A percentile compares a stretch with the other conserved stretches of the same genome.
These are phyloP conservation scores for Parasarocladium wereldwijsianum DNA, from an alignment of 2,329 filamentous ascomycete genomes.

Conservation along the genomic window DNA sequence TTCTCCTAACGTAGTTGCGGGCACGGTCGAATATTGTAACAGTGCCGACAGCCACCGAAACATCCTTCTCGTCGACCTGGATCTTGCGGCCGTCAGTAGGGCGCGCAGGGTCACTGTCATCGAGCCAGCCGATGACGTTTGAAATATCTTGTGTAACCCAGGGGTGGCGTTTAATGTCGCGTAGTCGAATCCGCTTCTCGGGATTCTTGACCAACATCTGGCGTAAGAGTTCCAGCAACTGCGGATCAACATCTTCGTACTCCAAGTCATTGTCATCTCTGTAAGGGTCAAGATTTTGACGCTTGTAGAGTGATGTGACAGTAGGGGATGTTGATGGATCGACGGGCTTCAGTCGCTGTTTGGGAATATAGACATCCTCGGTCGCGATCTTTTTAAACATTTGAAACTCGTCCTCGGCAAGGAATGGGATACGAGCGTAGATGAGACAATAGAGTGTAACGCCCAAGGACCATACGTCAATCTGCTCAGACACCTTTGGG, in stretches of 20 bases:
- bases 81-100: slow-evolving; percentile 73
- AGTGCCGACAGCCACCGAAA: slow-evolving; percentile 80
- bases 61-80: slow-evolving; percentile 79
- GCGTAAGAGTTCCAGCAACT: slow-evolving; percentile 62
- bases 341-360: slow-evolving; percentile 63
- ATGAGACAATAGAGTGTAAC: slow-evolving; percentile 94
- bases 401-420: slow-evolving; percentile 80
- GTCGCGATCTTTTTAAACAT: slow-evolving; percentile 88
- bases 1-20: slow-evolving; percentile 60
- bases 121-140: slow-evolving; percentile 71
- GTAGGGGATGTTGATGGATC: slow-evolving; percentile 43
- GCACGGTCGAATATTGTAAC: slow-evolving; percentile 78
- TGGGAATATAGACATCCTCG: slow-evolving; percentile 81
- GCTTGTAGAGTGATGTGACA: slow-evolving; percentile 38
- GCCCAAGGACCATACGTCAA: slow-evolving; percentile 94
- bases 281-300: slow-evolving; percentile 49
- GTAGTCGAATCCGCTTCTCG: slow-evolving; percentile 70
- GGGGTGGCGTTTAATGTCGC: slow-evolving; percentile 84
- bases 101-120: slow-evolving; percentile 76
- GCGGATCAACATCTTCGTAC: slow-evolving; percentile 75
- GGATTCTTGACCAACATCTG: slow-evolving; percentile 83
- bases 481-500: slow-evolving; percentile 76
- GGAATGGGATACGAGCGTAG: slow-evolving; percentile 84
- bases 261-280: slow-evolving; percentile 63
- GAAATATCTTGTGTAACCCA: slow-evolving; percentile 75